Conservation (phyloP, 1,284 basidiomycete genomes). For the Butyriboletus regius region DNA sequence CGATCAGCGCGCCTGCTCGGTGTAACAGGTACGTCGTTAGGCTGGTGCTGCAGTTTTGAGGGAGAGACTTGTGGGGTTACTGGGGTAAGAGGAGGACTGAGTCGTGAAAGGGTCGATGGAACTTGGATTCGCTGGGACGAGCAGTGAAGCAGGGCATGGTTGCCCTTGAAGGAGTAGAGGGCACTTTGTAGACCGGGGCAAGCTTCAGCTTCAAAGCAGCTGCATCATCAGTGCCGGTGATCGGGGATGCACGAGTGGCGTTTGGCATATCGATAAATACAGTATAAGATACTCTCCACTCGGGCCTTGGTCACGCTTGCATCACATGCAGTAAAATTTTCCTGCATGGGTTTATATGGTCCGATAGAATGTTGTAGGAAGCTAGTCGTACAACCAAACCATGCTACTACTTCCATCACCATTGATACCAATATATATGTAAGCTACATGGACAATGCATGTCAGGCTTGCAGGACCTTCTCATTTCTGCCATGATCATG, state of each 20-base stretch:
- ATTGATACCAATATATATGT: too few relatives aligned
- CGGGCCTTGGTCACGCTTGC: too few relatives aligned
- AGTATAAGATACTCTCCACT: too few relatives aligned
- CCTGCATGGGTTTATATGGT: too few relatives aligned
- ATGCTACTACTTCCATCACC: too few relatives aligned
- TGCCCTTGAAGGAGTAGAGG: constrained; percentile 23
- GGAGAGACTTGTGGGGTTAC: constrained; percentile 20
- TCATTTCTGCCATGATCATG: too few relatives aligned
- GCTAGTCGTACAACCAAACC: too few relatives aligned
- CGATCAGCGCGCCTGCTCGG: constrained; percentile 14
- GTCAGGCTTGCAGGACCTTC: too few relatives aligned
- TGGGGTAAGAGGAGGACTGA: constrained; percentile 18
- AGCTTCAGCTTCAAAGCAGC: constrained; percentile 2
- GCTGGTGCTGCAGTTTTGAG: constrained; percentile 7
- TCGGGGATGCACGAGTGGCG: constrained; percentile 13
- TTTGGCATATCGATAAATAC: too few relatives aligned
- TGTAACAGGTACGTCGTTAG: constrained; percentile 13
- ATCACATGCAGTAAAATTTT: too few relatives aligned
- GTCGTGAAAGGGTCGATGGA: constrained; percentile 27
- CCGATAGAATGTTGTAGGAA: too few relatives aligned
- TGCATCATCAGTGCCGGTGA: neutral
- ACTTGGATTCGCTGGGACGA: constrained; percentile 5
- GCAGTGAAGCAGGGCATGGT: neutral
- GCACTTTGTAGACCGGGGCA: neutral
- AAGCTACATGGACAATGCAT: too few relatives aligned